phyloP scores from a whole-genome alignment of 106 monocot genomes.

The Phalaenopsis equestris region DNA sequence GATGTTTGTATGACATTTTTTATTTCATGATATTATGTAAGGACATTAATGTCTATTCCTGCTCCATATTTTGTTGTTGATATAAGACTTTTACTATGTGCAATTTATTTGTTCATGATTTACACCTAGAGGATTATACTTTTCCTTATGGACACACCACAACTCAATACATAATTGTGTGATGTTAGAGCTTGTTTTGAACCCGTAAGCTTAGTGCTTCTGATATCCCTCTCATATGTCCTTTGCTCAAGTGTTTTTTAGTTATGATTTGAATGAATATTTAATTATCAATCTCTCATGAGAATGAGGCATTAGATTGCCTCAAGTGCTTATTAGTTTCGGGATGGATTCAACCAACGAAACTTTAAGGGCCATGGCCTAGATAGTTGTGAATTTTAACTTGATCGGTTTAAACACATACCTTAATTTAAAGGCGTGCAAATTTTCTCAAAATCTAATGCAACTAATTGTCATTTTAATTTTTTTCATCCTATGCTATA shows the following conservation, averaged over 20 bases:
- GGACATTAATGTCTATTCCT: too few relatives aligned
- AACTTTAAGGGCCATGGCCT: background rate
- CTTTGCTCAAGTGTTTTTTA: background rate
- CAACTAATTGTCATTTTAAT: background rate
- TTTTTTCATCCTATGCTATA: background rate
- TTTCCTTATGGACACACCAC: too few relatives aligned
- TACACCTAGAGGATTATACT: too few relatives aligned
- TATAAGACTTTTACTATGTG: too few relatives aligned
- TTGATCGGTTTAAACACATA: background rate
- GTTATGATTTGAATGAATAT: background rate
- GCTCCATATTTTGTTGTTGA: too few relatives aligned
- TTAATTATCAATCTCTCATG: background rate
- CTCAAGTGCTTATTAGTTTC: background rate
- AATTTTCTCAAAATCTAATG: background rate
- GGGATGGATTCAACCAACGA: background rate
- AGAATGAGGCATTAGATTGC: background rate
- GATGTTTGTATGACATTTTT: too few relatives aligned
- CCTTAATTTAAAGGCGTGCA: background rate
- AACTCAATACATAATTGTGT: too few relatives aligned
- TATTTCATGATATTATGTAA: too few relatives aligned
- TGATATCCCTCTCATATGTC: background rate
- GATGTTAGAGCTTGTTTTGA: too few relatives aligned
- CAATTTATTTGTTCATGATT: too few relatives aligned
- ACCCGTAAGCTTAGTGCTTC: too few relatives aligned
- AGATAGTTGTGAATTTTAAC: background rate